Base-by-base conservation (phyloP, 768 basidiomycete genomes). In the Cystoderma amianthinum region DNA sequence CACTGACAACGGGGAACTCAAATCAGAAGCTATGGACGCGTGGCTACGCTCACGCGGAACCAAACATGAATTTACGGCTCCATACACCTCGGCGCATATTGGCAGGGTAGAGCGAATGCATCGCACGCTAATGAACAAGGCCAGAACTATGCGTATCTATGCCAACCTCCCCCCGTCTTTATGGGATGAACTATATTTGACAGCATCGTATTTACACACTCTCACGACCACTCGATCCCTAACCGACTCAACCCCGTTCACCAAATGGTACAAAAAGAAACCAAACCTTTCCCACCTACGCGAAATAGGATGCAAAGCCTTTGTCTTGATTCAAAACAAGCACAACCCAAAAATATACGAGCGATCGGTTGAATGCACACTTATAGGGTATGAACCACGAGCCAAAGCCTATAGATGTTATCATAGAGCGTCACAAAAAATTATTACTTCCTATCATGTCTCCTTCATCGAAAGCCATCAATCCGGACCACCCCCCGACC, bases 31-130 rank as follows among this genome's bases (percentile, higher is more conserved):
- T 13, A 52, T 60, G 50, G 32, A 38, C 5, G 42, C 23, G 3
- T 58, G 53, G 55, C 13, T 50, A 1, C 32, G 19, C 5, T 38
- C 41, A 4, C 34, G 42, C 11, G 51, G 53, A 9, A 48, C 38
- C 1, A 6, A 34, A 1, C 46, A 51, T 7, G 35, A 54, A 16
- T 51, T 39, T 38, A 62, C 60, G 0, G 58, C 59, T 0, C 54
- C 62, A 0, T 52, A 68, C 46, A 67, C 62, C 6, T 67, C 62
- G n/a, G 53, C 55, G 5, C 48, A 59, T 10, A 68, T 60, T 42
- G 63, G 68, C 2, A 44, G 48, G 5, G 63, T 63, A 2, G 64
- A 71, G 38, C 52, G 61, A 0, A 39, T 61, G 25, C 65, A 71
- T 39, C 49, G 52, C 5, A 68, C 64, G 0, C 42, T 66, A 3